Percentiles rank a stretch among this genome's conserved stretches.
Evolutionary conservation across 306 rosid species (phyloP).

Genomic region (Gastrolobium villosum): DNA sequence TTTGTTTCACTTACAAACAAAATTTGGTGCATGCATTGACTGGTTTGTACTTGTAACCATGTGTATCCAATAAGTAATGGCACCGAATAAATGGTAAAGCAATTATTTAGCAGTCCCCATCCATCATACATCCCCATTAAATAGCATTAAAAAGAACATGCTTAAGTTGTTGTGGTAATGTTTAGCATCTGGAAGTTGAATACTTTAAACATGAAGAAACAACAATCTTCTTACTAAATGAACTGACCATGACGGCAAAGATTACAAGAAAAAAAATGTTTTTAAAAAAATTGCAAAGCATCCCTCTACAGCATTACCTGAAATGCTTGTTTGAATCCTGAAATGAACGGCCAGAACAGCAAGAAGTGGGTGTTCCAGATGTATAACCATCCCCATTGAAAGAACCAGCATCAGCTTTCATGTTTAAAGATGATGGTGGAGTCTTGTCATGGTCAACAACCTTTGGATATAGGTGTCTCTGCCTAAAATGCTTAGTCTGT

Average conservation of each 20-base stretch:
- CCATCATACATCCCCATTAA: neutral
- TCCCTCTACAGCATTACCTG: conserved; percentile 56
- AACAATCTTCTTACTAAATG: conserved; percentile 22
- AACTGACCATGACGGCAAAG: conserved; percentile 6
- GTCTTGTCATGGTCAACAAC: conserved; percentile 53
- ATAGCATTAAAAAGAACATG: conserved; percentile 21
- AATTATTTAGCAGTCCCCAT: too few relatives aligned
- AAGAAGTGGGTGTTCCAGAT: conserved; percentile 57
- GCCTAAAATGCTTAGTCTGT: conserved; percentile 56
- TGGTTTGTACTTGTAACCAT: too few relatives aligned
- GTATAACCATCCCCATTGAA: conserved; percentile 51
- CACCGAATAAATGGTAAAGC: too few relatives aligned
- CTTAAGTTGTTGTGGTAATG: neutral
- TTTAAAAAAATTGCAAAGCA: conserved; percentile 13
- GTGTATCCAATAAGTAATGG: too few relatives aligned
- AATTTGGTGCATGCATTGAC: too few relatives aligned
- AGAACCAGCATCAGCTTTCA: conserved; percentile 54
- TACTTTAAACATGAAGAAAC: conserved; percentile 15
- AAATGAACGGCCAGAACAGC: conserved; percentile 52
- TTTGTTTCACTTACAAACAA: too few relatives aligned
- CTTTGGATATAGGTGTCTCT: conserved; percentile 46
- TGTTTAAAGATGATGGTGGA: conserved; percentile 55
- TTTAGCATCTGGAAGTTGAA: neutral
- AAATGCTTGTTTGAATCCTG: conserved; percentile 55
- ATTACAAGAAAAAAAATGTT: neutral